A percentile compares a stretch with the other conserved stretches of the same genome.
phyloP scores from a whole-genome alignment of 371 early-diverging fungal species.

The Mortierella sp. region DNA sequence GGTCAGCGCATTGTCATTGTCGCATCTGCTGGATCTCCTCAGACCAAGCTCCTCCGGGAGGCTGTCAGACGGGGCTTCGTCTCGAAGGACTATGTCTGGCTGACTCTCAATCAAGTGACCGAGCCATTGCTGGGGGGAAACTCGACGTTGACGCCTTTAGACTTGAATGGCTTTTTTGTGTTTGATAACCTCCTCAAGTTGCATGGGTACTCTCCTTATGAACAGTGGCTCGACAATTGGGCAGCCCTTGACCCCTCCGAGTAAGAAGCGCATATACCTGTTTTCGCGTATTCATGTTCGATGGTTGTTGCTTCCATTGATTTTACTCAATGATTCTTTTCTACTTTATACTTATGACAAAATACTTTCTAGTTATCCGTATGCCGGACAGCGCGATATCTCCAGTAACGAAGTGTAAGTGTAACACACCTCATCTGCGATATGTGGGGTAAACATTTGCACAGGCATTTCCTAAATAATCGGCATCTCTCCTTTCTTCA shows the following conservation, averaged over 20 bases:
- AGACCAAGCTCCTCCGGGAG: slow-evolving; percentile 43
- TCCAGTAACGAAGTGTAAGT: slow-evolving; percentile 71
- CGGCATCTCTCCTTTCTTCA: not conserved
- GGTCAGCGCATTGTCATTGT: slow-evolving; percentile 65
- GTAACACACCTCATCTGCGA: not conserved
- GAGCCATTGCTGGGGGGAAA: slow-evolving; percentile 48
- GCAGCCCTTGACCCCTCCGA: slow-evolving; percentile 59
- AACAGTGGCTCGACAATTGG: slow-evolving; percentile 67
- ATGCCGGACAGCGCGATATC: slow-evolving; percentile 68
- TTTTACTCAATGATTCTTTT: too few relatives aligned
- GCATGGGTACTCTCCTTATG: slow-evolving; percentile 68
- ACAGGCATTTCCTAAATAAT: not conserved
- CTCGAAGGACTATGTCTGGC: slow-evolving; percentile 66
- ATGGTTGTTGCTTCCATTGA: not conserved
- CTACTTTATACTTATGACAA: too few relatives aligned
- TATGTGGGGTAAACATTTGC: not conserved
- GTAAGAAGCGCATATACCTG: too few relatives aligned
- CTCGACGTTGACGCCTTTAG: slow-evolving; percentile 27
- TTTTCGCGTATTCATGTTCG: too few relatives aligned
- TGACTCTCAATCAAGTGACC: slow-evolving; percentile 62
- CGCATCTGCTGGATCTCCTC: slow-evolving; percentile 64
- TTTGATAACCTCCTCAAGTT: slow-evolving; percentile 69
- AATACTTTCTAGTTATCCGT: slow-evolving; percentile 71
- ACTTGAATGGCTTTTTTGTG: slow-evolving; percentile 66
- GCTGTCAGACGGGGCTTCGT: slow-evolving; percentile 38